phyloP scores from a whole-genome alignment of 495 filamentous ascomycete species.

The Trichodelitschia bisporula region DNA sequence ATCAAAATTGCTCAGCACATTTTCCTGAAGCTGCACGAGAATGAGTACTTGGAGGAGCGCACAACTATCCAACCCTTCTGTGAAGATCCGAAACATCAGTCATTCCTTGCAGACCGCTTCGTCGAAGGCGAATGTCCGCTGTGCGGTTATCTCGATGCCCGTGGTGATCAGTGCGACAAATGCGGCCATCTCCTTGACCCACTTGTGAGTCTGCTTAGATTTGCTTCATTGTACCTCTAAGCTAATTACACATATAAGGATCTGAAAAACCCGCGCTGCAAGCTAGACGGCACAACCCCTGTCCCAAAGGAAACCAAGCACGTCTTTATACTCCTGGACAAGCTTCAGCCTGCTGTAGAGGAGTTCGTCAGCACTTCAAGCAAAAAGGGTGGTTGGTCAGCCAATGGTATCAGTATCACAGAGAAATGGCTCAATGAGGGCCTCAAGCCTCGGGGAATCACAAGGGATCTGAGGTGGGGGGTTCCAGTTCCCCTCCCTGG shows the following conservation, averaged over 20 bases:
- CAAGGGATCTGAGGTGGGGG: constrained; percentile 82
- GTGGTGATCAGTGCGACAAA: constrained; percentile 72
- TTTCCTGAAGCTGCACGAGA: constrained; percentile 50
- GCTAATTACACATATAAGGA: too few relatives aligned
- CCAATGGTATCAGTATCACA: constrained; percentile 36
- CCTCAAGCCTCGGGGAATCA: constrained; percentile 64
- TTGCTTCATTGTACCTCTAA: too few relatives aligned
- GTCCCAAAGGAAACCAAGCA: constrained; percentile 45
- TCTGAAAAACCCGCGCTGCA: constrained; percentile 35
- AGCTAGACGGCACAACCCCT: constrained; percentile 60
- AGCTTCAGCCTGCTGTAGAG: constrained; percentile 46
- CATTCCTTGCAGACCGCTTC: constrained; percentile 80
- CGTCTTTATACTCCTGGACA: constrained; percentile 58
- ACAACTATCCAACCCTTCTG: constrained; percentile 67
- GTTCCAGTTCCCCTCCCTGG: constrained; percentile 37
- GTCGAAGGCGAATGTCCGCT: constrained; percentile 74
- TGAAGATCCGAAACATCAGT: constrained; percentile 30
- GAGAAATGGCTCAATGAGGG: constrained; percentile 60
- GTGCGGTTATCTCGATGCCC: constrained; percentile 58
- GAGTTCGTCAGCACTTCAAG: constrained; percentile 38
- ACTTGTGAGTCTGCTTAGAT: too few relatives aligned
- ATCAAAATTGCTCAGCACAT: constrained; percentile 73
- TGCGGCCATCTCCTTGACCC: constrained; percentile 66
- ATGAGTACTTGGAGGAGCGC: constrained; percentile 63
- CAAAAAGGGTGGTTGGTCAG: constrained; percentile 45